These are phyloP conservation scores for Puccinia polysora DNA, from an alignment of 1,284 basidiomycete genomes.

Conservation along the genomic window DNA sequence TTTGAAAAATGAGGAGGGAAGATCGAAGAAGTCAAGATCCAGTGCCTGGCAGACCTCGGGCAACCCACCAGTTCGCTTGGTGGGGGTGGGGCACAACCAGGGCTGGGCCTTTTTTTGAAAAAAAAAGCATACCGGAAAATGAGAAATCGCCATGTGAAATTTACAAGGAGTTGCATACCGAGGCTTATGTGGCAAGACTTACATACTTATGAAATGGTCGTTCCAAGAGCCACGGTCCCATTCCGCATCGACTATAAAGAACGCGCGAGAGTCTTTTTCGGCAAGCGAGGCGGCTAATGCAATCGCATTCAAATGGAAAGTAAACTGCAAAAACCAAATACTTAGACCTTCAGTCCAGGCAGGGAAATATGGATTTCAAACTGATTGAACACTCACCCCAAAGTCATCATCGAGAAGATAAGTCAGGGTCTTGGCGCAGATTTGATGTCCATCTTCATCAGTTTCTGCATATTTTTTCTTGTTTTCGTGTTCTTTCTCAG, in stretches of 20 bases:
- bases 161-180: background rate
- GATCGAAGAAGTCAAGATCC: slow-evolving; percentile 42
- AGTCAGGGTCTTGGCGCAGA: slow-evolving; percentile 34
- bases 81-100: slow-evolving; percentile 38
- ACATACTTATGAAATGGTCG: slow-evolving; percentile 27
- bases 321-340: slow-evolving; percentile 13
- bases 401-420: slow-evolving; percentile 43
- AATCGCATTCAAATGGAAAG: slow-evolving; percentile 42
- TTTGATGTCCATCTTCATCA: slow-evolving; percentile 9
- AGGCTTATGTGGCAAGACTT: slow-evolving; percentile 1
- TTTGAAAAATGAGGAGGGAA: slow-evolving; percentile 32
- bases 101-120: slow-evolving; percentile 14
- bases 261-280: slow-evolving; percentile 24
- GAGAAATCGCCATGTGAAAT: background rate
- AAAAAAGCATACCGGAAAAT: background rate
- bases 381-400: slow-evolving; percentile 23
- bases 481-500: background rate
- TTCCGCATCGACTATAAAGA: slow-evolving; percentile 37
- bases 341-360: background rate
- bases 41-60: slow-evolving; percentile 29
- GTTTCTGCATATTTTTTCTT: slow-evolving; percentile 26
- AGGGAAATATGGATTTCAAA: background rate
- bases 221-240: slow-evolving; percentile 39
- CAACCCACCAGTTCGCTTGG: slow-evolving; percentile 31
- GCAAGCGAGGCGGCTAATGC: slow-evolving; percentile 22